Evolutionary conservation across 139 green algal species (phyloP).

Genomic region (Trebouxia sp.): DNA sequence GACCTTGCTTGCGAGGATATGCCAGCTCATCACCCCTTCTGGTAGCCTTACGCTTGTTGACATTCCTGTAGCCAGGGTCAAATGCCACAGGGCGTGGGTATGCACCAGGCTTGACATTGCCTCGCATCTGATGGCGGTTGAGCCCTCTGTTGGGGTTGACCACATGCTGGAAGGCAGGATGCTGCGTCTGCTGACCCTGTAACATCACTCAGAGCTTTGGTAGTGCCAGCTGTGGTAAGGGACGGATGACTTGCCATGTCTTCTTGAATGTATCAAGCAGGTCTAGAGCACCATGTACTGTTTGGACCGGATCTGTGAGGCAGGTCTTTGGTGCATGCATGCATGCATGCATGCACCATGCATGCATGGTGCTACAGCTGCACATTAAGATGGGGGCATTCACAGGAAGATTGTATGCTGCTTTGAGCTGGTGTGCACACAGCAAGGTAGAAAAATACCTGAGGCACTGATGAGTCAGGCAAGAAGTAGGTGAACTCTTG

Average conservation of each 20-base stretch:
- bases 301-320: no score
- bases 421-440: not conserved
- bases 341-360: no score
- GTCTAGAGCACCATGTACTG: not conserved
- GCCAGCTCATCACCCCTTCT: constrained; percentile 15
- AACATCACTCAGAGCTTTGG: no score
- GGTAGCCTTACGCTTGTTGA: constrained; percentile 26
- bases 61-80: constrained; percentile 23
- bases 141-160: not conserved
- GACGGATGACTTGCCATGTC: no score
- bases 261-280: no score
- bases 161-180: constrained; percentile 23
- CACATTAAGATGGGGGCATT: no score
- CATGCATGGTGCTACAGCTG: no score
- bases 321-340: no score
- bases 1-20: constrained; percentile 13
- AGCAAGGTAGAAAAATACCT: not conserved
- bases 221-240: no score
- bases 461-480: constrained; percentile 77
- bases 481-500: constrained; percentile 99
- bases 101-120: not conserved
- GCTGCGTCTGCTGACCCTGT: constrained; percentile 21
- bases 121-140: not conserved
- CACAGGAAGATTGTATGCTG: no score
- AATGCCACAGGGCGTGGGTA: not conserved